phyloP scores from a whole-genome alignment of 805 yeast genomes.

The Lipomyces starkeyi region DNA sequence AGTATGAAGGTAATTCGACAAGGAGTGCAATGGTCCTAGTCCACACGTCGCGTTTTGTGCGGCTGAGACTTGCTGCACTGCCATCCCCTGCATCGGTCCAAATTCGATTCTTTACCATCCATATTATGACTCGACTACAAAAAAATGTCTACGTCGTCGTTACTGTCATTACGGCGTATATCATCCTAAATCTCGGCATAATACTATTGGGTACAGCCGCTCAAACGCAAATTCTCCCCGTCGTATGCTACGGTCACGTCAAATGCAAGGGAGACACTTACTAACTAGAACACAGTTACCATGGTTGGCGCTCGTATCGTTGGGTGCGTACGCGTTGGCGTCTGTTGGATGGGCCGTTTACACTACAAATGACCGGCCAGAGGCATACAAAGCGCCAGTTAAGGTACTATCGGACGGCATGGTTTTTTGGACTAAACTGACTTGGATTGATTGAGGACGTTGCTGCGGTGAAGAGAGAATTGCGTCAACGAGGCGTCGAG shows the following conservation, averaged over 20 bases:
- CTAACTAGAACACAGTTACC: neutral
- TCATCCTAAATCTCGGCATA: neutral
- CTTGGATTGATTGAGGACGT: neutral
- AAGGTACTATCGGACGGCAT: neutral
- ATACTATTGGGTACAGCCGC: neutral
- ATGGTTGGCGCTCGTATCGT: neutral
- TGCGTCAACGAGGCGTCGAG: neutral
- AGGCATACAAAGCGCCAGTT: neutral
- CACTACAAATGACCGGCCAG: neutral
- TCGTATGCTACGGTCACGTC: neutral
- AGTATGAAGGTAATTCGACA: neutral
- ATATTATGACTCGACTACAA: too few species aligned
- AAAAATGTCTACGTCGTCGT: neutral
- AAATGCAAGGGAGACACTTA: neutral
- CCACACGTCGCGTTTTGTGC: constrained; percentile 1
- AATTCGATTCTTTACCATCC: too few species aligned
- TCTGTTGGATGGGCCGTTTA: neutral
- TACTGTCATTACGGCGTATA: neutral
- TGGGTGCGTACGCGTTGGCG: neutral
- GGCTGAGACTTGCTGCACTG: neutral
- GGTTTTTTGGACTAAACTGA: neutral
- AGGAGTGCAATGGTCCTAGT: constrained; percentile 9
- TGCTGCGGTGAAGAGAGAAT: neutral
- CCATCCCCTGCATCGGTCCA: neutral
- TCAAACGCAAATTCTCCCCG: neutral